Conservation (phyloP, 345 rosid species). For the Anacardium occidentale region DNA sequence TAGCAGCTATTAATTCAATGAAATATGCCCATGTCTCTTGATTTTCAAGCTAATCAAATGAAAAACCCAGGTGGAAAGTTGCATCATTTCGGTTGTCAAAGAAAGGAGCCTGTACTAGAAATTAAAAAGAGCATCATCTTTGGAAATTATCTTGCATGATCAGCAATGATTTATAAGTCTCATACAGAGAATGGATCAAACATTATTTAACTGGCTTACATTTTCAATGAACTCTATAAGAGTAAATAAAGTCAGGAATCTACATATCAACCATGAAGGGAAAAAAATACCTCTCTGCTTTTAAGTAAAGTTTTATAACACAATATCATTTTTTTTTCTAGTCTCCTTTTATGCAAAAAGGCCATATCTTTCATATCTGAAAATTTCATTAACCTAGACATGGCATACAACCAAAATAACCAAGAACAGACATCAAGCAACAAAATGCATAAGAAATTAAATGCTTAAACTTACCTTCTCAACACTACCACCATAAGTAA, state of each 20-base stretch:
- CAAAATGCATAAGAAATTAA: neutral
- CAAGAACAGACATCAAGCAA: neutral
- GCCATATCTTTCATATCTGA: neutral
- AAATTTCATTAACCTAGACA: too few relatives aligned
- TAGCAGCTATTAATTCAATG: too few relatives aligned
- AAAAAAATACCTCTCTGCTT: neutral
- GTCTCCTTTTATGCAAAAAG: neutral
- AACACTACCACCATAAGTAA: constrained; percentile 91
- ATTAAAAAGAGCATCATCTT: too few relatives aligned
- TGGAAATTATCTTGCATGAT: neutral
- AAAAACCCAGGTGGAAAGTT: neutral
- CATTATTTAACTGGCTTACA: too few relatives aligned
- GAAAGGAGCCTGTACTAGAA: neutral
- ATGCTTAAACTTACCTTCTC: constrained; percentile 59
- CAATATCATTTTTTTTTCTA: neutral
- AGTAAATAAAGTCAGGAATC: neutral
- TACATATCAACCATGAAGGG: neutral
- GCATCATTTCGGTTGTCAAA: neutral
- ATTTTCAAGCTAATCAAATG: neutral
- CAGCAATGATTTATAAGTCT: too few relatives aligned
- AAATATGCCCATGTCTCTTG: neutral
- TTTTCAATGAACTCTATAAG: neutral
- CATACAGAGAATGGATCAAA: too few relatives aligned
- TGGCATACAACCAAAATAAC: neutral
- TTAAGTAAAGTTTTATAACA: neutral